phyloP scores from a whole-genome alignment of 176 grass and related monocot species.

The Chloris gayana region DNA sequence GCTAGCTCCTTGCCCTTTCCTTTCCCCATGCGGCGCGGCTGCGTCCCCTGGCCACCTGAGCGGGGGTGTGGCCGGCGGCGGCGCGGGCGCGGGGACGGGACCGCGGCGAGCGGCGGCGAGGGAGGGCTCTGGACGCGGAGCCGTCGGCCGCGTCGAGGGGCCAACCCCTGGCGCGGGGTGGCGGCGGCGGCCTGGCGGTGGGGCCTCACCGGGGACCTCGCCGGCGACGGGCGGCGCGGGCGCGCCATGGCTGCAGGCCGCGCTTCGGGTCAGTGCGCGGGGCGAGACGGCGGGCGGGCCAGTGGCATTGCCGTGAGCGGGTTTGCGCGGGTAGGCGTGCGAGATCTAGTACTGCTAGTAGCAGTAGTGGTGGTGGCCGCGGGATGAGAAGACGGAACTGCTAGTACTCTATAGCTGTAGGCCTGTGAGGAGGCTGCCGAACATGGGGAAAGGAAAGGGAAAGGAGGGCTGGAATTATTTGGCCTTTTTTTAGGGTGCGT shows the following conservation, averaged over 20 bases:
- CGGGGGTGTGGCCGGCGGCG: slow-evolving; percentile 31
- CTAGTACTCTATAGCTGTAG: slow-evolving; percentile 29
- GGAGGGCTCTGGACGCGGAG: slow-evolving; percentile 50
- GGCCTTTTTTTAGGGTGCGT: background rate
- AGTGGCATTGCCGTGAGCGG: slow-evolving; percentile 47
- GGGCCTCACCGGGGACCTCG: slow-evolving; percentile 29
- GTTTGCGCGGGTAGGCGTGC: slow-evolving; percentile 23
- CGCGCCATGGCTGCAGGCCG: slow-evolving; percentile 41
- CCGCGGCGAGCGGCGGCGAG: slow-evolving; percentile 35
- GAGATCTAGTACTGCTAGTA: slow-evolving; percentile 31
- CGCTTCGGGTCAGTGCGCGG: background rate
- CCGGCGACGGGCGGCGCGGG: slow-evolving; percentile 30
- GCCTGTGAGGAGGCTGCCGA: slow-evolving; percentile 40
- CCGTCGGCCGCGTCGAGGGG: slow-evolving; percentile 24
- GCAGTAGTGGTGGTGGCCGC: slow-evolving; percentile 24
- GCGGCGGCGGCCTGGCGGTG: background rate
- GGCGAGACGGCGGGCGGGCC: slow-evolving; percentile 11
- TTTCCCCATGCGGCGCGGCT: background rate
- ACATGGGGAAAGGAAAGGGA: slow-evolving; percentile 26
- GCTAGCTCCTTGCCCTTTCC: too few species aligned
- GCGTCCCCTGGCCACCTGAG: slow-evolving; percentile 32
- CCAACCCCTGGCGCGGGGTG: background rate
- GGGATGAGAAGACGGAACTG: background rate
- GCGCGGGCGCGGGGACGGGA: slow-evolving; percentile 6
- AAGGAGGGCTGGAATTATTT: background rate